A percentile compares a stretch with the other conserved stretches of the same genome.
phyloP scores from a whole-genome alignment of 345 rosid genomes.

The Lagerstroemia speciosa region DNA sequence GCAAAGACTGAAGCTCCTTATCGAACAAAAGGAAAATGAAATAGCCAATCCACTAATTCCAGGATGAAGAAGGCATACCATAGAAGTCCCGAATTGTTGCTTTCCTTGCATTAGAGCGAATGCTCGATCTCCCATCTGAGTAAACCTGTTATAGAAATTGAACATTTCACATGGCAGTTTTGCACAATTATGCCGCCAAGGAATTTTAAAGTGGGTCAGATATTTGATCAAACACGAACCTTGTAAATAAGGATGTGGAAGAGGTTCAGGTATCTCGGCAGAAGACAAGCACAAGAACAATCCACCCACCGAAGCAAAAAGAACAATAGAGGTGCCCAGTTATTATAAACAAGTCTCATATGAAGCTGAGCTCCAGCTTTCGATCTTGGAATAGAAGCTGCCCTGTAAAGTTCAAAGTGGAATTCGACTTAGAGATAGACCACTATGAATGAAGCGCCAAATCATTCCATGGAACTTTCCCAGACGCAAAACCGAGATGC shows the following conservation, averaged over 20 bases:
- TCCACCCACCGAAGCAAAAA: constrained; percentile 77
- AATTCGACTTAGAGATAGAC: neutral
- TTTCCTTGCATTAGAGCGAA: constrained; percentile 61
- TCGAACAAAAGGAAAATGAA: neutral
- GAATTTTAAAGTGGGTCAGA: constrained; percentile 6
- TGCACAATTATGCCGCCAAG: neutral
- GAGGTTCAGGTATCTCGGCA: constrained; percentile 73
- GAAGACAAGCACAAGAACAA: constrained; percentile 61
- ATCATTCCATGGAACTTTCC: neutral
- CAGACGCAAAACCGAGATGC: neutral
- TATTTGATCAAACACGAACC: constrained; percentile 26
- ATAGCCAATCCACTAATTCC: neutral
- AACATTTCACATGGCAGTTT: neutral
- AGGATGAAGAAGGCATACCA: constrained; percentile 33
- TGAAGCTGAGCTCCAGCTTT: constrained; percentile 65
- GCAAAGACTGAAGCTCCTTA: neutral
- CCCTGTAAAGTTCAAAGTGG: constrained; percentile 30
- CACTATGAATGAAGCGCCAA: neutral
- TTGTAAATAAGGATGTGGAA: constrained; percentile 78
- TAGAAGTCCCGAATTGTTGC: constrained; percentile 85
- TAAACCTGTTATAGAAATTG: constrained; percentile 36
- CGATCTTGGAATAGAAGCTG: constrained; percentile 77
- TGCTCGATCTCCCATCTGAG: constrained; percentile 40
- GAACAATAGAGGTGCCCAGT: constrained; percentile 66
- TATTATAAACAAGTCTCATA: constrained; percentile 80